phyloP scores from a whole-genome alignment of 805 yeast genomes.

The Candida lessepsii region DNA sequence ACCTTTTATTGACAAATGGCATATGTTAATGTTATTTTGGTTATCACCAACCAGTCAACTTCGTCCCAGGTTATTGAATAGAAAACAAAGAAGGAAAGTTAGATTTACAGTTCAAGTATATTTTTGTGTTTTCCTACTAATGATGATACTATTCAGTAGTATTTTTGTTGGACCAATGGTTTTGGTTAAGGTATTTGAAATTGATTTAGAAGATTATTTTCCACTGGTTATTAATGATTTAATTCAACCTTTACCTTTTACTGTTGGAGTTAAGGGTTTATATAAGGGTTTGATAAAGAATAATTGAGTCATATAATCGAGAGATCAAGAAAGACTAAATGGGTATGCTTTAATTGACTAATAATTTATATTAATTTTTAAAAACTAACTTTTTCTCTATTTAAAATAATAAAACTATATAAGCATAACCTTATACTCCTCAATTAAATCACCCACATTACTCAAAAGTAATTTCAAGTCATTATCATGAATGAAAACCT shows the following conservation, averaged over 20 bases:
- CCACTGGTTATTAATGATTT: constrained; percentile 36
- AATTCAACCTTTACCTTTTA: constrained; percentile 44
- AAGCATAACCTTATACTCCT: constrained; percentile 2
- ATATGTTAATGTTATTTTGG: constrained; percentile 68
- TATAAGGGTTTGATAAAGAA: constrained; percentile 18
- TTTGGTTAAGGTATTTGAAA: constrained; percentile 26
- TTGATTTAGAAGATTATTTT: constrained; percentile 39
- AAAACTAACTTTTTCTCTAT: too few relatives aligned
- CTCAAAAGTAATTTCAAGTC: constrained; percentile 15
- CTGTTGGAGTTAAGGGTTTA: constrained; percentile 35
- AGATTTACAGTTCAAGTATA: constrained; percentile 32
- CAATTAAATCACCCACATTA: constrained; percentile 2
- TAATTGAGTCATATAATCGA: too few relatives aligned
- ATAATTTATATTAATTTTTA: too few relatives aligned
- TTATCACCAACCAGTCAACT: constrained; percentile 54
- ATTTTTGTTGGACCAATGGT: constrained; percentile 42
- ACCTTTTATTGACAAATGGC: constrained; percentile 67
- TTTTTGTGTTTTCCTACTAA: constrained; percentile 33
- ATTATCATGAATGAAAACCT: constrained; percentile 29
- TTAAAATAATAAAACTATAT: not conserved
- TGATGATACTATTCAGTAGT: constrained; percentile 24
- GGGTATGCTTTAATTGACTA: too few relatives aligned
- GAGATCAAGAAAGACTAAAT: too few relatives aligned
- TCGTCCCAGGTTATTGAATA: constrained; percentile 45
- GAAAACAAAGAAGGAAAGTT: constrained; percentile 41